These are phyloP conservation scores for Neodidymelliopsis sp. DNA, from an alignment of 2,329 filamentous ascomycete genomes.

Conservation along the genomic window DNA sequence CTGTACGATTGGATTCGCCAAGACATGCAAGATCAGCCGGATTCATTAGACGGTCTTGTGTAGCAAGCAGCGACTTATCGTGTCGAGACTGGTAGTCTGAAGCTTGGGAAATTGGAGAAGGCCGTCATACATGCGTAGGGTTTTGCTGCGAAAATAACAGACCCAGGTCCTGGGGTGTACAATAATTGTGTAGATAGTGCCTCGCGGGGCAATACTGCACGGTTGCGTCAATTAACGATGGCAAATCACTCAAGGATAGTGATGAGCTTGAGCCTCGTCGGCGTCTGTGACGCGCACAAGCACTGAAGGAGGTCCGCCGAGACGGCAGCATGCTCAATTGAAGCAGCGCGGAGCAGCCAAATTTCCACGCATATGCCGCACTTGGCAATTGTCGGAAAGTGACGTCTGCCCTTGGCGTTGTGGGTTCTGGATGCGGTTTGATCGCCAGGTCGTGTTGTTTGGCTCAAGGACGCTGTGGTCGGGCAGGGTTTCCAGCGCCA, in stretches of 20 bases:
- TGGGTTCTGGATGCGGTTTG: slow-evolving; percentile 4
- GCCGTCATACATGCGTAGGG: slow-evolving; percentile 3
- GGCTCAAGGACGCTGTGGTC: slow-evolving; percentile 7
- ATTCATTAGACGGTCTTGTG: slow-evolving; percentile 16
- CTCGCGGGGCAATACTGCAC: not conserved
- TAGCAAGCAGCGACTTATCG: slow-evolving; percentile 23
- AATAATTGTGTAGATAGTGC: not conserved
- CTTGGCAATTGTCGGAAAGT: slow-evolving; percentile 11
- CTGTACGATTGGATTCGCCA: slow-evolving; percentile 4
- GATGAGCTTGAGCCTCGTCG: slow-evolving; percentile 4
- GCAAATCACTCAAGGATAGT: not conserved
- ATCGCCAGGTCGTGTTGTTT: slow-evolving; percentile 11
- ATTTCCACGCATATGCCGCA: slow-evolving; percentile 12
- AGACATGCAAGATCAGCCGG: slow-evolving; percentile 11
- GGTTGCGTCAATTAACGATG: not conserved
- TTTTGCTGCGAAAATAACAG: not conserved
- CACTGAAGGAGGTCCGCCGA: slow-evolving; percentile 6
- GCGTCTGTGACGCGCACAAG: slow-evolving; percentile 6
- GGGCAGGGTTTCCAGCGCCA: slow-evolving; percentile 1
- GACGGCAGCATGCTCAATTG: slow-evolving; percentile 9
- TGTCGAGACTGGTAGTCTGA: slow-evolving; percentile 1
- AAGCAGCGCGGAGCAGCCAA: slow-evolving; percentile 12
- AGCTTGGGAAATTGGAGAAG: not conserved
- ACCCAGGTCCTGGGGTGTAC: not conserved
- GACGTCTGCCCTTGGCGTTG: slow-evolving; percentile 9